phyloP scores from a whole-genome alignment of 2,329 filamentous ascomycete genomes.

The Aspergillus hiratsukae region DNA sequence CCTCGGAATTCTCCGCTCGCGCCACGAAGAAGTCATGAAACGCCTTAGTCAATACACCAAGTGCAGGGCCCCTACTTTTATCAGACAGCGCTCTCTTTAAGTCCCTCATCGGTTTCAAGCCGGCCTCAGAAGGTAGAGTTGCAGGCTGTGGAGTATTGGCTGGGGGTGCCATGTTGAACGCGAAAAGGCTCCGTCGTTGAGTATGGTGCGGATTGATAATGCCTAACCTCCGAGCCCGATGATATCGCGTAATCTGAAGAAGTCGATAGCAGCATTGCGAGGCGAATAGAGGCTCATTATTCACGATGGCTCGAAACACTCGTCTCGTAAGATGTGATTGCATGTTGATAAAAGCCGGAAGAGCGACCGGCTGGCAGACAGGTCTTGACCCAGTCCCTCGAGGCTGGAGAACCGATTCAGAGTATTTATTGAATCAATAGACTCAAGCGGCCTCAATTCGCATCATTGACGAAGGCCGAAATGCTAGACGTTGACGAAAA shows the following conservation, averaged over 20 bases:
- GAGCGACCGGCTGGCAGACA: neutral
- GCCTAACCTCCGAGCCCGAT: slow-evolving; percentile 26
- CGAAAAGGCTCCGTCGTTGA: slow-evolving; percentile 30
- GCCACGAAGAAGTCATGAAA: slow-evolving; percentile 60
- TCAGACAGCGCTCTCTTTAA: slow-evolving; percentile 61
- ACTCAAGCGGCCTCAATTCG: neutral
- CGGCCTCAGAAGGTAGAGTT: slow-evolving; percentile 57
- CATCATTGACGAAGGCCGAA: neutral
- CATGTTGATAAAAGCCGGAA: slow-evolving; percentile 26
- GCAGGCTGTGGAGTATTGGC: slow-evolving; percentile 48
- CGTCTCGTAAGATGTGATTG: slow-evolving; percentile 42
- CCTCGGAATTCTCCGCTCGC: slow-evolving; percentile 47
- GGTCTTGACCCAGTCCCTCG: neutral
- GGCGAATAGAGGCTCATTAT: slow-evolving; percentile 41
- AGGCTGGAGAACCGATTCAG: neutral
- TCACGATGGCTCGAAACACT: slow-evolving; percentile 43
- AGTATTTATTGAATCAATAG: neutral
- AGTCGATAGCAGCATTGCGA: slow-evolving; percentile 34
- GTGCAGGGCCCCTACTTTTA: slow-evolving; percentile 59
- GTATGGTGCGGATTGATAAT: slow-evolving; percentile 33
- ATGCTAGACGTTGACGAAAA: neutral
- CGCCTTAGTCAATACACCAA: slow-evolving; percentile 60
- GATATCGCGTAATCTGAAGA: slow-evolving; percentile 26
- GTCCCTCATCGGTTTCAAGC: slow-evolving; percentile 67
- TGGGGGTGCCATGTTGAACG: slow-evolving; percentile 33